phyloP scores from a whole-genome alignment of 108 stramenopile species.

The Stephanodiscus triporus region DNA sequence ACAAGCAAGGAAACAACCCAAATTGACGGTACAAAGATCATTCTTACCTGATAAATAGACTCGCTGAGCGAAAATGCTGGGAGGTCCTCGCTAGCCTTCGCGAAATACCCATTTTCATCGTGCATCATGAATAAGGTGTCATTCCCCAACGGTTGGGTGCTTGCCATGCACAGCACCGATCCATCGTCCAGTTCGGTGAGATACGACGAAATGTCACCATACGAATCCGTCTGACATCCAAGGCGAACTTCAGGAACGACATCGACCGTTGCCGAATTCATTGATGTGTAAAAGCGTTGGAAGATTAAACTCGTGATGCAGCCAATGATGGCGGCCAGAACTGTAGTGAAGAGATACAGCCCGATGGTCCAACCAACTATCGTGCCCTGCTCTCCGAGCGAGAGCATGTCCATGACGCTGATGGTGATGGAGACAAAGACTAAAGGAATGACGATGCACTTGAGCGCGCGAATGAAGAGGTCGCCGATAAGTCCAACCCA shows the following conservation, averaged over 20 bases:
- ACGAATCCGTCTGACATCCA: constrained; percentile 31
- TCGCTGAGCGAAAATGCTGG: constrained; percentile 18
- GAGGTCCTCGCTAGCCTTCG: constrained; percentile 9
- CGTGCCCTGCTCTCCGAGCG: constrained; percentile 45
- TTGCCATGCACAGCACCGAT: constrained; percentile 40
- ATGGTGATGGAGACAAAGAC: constrained; percentile 53
- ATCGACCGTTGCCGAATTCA: neutral
- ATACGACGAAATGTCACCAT: constrained; percentile 2
- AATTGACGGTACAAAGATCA: neutral
- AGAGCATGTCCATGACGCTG: constrained; percentile 56
- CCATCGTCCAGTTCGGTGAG: constrained; percentile 47
- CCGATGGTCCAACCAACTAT: constrained; percentile 51
- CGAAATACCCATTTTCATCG: constrained; percentile 43
- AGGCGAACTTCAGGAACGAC: constrained; percentile 29
- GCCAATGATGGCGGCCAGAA: constrained; percentile 42
- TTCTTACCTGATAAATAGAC: constrained; percentile 7
- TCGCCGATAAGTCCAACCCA: constrained; percentile 56
- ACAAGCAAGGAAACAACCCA: constrained; percentile 27
- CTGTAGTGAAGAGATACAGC: constrained; percentile 46
- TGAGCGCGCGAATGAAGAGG: constrained; percentile 48
- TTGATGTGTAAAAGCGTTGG: constrained; percentile 24
- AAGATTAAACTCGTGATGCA: constrained; percentile 34
- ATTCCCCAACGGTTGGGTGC: constrained; percentile 3
- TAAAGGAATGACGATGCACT: constrained; percentile 51
- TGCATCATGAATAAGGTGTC: constrained; percentile 37